phyloP scores from a whole-genome alignment of 2,329 filamentous ascomycete genomes.

The Colletotrichum chrysophilum region DNA sequence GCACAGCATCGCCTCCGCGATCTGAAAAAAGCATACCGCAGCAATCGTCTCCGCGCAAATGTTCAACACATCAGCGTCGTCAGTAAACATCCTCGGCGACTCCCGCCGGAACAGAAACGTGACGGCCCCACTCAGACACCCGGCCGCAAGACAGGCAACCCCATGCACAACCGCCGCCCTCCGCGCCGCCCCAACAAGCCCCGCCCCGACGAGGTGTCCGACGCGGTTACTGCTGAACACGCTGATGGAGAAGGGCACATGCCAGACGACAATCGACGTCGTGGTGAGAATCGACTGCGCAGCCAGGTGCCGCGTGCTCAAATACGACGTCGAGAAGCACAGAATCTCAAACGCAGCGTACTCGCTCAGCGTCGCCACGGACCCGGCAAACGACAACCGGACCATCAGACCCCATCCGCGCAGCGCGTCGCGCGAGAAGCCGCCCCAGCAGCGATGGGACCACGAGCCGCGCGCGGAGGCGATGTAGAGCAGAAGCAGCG shows the following conservation, averaged over 20 bases:
- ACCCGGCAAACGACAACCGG: slow-evolving; percentile 41
- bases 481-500: slow-evolving; percentile 49
- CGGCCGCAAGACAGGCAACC: background rate
- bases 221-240: slow-evolving; percentile 46
- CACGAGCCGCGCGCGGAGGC: slow-evolving; percentile 44
- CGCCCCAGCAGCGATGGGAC: slow-evolving; percentile 48
- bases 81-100: background rate
- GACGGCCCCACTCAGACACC: background rate
- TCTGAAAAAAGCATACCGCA: fast-evolving
- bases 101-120: background rate
- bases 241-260: slow-evolving; percentile 46
- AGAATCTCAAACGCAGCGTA: slow-evolving; percentile 48
- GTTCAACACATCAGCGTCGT: background rate
- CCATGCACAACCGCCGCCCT: background rate
- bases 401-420: slow-evolving; percentile 44
- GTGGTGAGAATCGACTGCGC: slow-evolving; percentile 47
- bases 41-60: background rate
- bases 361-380: slow-evolving; percentile 45
- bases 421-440: slow-evolving; percentile 39
- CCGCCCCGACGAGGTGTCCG: slow-evolving; percentile 46
- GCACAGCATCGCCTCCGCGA: background rate
- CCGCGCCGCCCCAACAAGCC: slow-evolving; percentile 24
- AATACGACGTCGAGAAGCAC: slow-evolving; percentile 48
- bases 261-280: slow-evolving; percentile 44
- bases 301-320: slow-evolving; percentile 46